Conservation (phyloP, 371 early-diverging fungal genomes). For the Coemansia sp. region DNA sequence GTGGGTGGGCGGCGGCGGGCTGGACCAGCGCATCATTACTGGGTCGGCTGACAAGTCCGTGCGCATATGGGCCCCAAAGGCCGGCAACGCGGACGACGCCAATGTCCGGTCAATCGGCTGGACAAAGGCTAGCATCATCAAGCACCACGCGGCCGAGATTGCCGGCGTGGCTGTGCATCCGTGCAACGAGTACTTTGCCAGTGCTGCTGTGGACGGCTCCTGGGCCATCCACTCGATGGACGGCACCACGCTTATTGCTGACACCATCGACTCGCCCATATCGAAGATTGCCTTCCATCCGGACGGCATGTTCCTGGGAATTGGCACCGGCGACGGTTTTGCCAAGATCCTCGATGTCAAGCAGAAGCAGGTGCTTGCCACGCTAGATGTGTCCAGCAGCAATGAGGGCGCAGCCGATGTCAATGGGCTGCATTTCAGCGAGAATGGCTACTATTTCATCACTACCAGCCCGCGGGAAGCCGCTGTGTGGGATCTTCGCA, state of each 20-base stretch:
- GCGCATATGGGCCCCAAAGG: slow-evolving; percentile 66
- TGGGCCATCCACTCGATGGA: slow-evolving; percentile 81
- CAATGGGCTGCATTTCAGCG: slow-evolving; percentile 67
- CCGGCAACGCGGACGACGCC: slow-evolving; percentile 31
- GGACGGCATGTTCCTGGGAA: slow-evolving; percentile 84
- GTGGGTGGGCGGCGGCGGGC: slow-evolving; percentile 56
- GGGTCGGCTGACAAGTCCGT: slow-evolving; percentile 83
- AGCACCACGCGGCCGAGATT: slow-evolving; percentile 70
- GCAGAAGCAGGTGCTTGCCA: slow-evolving; percentile 67
- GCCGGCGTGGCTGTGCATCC: slow-evolving; percentile 77
- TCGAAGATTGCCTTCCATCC: slow-evolving; percentile 84
- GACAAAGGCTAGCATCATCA: slow-evolving; percentile 60
- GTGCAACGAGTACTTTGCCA: slow-evolving; percentile 72
- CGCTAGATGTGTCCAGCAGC: slow-evolving; percentile 68
- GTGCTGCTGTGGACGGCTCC: slow-evolving; percentile 70
- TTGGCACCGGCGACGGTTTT: slow-evolving; percentile 73
- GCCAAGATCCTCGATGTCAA: slow-evolving; percentile 88
- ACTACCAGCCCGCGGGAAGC: slow-evolving; percentile 66
- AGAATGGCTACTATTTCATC: slow-evolving; percentile 89
- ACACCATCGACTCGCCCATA: slow-evolving; percentile 49
- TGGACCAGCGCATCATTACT: slow-evolving; percentile 63
- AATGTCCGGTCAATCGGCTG: slow-evolving; percentile 54
- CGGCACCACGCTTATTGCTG: slow-evolving; percentile 62
- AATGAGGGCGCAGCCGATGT: slow-evolving; percentile 3
- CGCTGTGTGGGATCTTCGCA: slow-evolving; percentile 90